Base-by-base conservation (phyloP, 768 basidiomycete genomes). In the Boletus fagicola region DNA sequence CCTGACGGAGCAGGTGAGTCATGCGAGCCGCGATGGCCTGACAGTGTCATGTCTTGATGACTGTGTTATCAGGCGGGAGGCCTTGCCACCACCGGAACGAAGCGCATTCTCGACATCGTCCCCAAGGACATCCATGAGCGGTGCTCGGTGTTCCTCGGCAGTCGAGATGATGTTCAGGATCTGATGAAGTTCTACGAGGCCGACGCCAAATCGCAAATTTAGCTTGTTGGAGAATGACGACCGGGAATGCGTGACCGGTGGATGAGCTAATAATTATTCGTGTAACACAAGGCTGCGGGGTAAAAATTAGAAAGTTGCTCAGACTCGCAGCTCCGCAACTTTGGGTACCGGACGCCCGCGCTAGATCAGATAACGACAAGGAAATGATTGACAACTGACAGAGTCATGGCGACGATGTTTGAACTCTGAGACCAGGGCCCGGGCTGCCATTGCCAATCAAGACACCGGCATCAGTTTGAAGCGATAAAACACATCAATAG, bases 11-110 rank as follows among this genome's bases (percentile, higher is more conserved):
- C 94, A 96, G 83, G 91, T 89, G 58, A 48, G 80, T 67, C 48
- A 42, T n/a, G 28, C 44, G 26, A 9, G 26, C 26, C 6, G n/a
- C 26, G 49, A 44, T 33, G 45, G 16, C 28, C 4, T 11, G 38
- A n/a, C n/a, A n/a, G n/a, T 52, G 35, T 0, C 22, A 43, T n/a
- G 10, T 51, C 24, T 13, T 26, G 7, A 55, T 51, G 45, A 49
- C 30, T 18, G 24, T 24, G 44, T 39, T 24, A 68, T 61, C 59
- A 97, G 88, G 97, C 97, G 33, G 97, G 97, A 20, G 97, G 97
- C 28, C 77, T 98, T 62, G 97, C 97, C 1, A 98, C 96, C 16
- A 98, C 97, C 1, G 97, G 97, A 33, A 92, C 83, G n/a, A 80
- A 86, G 68, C 86, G 96, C 30, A 94, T 99, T 67, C 79, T 99